phyloP scores from a whole-genome alignment of 768 basidiomycete genomes.

The Pleurotus giganteus region DNA sequence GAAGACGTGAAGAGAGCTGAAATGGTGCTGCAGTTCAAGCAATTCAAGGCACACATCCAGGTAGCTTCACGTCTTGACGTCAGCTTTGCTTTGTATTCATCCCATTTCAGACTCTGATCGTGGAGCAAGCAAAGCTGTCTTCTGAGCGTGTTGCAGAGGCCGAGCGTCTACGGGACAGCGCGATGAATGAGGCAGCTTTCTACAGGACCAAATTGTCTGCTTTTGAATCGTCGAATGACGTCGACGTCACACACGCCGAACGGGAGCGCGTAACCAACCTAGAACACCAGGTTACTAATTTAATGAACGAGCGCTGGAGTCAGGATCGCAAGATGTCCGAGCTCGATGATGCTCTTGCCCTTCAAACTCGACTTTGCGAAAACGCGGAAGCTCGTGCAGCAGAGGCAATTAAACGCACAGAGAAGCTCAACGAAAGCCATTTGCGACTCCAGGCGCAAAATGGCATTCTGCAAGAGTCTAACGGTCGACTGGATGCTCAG shows the following conservation, averaged over 20 bases:
- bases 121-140: slow-evolving; percentile 71
- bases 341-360: slow-evolving; percentile 66
- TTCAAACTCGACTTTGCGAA: slow-evolving; percentile 75
- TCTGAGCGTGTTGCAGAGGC: slow-evolving; percentile 80
- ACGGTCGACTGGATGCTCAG: slow-evolving; percentile 56
- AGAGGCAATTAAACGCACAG: slow-evolving; percentile 76
- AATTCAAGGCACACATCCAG: slow-evolving; percentile 84
- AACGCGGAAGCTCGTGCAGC: slow-evolving; percentile 77
- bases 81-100: slow-evolving; percentile 2
- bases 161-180: slow-evolving; percentile 71
- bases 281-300: slow-evolving; percentile 63
- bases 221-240: slow-evolving; percentile 65
- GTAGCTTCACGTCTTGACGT: slow-evolving; percentile 40
- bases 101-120: slow-evolving; percentile 56
- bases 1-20: slow-evolving; percentile 44
- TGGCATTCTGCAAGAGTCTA: slow-evolving; percentile 65
- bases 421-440: slow-evolving; percentile 68
- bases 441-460: slow-evolving; percentile 62
- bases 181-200: slow-evolving; percentile 92
- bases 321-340: slow-evolving; percentile 74
- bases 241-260: slow-evolving; percentile 70
- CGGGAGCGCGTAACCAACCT: slow-evolving; percentile 74
- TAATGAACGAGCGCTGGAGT: slow-evolving; percentile 59
- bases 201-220: slow-evolving; percentile 95
- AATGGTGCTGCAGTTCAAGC: slow-evolving; percentile 79